Evolutionary conservation across 331 rosid genomes (phyloP), one percentile per base, ranked within the genome.

Genomic region (Malus hybrid): DNA sequence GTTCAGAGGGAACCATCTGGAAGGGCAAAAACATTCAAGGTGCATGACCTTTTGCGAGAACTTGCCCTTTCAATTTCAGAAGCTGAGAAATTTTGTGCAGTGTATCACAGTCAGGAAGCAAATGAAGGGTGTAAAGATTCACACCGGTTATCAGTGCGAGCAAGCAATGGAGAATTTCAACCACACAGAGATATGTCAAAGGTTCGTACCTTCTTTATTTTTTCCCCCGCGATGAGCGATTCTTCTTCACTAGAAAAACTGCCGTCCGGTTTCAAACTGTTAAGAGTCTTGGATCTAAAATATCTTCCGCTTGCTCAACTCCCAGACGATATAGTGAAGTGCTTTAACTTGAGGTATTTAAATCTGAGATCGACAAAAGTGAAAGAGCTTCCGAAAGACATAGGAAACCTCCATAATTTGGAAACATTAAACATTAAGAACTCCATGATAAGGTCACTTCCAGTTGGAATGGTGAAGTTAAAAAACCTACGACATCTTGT

Each of bases 1-100:
- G 76, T 50, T 15, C 27, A 50, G 54, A 61, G 71, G 63, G 65
- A 44, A 13, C 56, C 70, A 10, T 48, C 27, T 11, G 76, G 80
- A 48, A 69, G 33, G 34, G 64, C 75, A 13, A 61, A 69, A 44
- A 8, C 33, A 10, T 13, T 50, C 22, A 69, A 61, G 42, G 62
- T 77, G 81, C 81, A 77, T 3, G 76, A 77, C 29, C 75, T 77
- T 29, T 32, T 69, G 27, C 69, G 71, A 46, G 81, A 77, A 65
- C 61, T 77, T 39, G 81, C 81, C 15, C 59, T 77, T 5, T 56
- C 75, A 22, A 70, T 48, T 69, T 69, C 76, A 6, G 48, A 70
- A n/a, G 70, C 16, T 7, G 81, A 61, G 61, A 77, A 46, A 10
- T 77, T 77, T 10, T 69, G 81, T 14, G 10, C 71, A 3, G 11